Evolutionary conservation across 192 early-diverging fungal species (phyloP), one percentile per base, ranked within the genome.

Genomic region (Rhizoclosmatium sp.): DNA sequence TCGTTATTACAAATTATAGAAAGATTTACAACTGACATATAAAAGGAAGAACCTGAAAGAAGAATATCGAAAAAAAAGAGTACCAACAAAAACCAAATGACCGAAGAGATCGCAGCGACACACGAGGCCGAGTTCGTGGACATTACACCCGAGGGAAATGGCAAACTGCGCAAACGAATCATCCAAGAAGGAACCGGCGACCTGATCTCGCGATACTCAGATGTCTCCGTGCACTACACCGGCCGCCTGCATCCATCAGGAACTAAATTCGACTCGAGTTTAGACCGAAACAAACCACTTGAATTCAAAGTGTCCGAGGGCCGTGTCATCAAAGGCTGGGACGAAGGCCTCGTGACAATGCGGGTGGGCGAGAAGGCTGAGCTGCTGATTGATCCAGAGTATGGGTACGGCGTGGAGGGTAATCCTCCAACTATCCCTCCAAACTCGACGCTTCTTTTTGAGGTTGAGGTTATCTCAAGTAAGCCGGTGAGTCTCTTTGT

Each of bases 271-370:
- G 84, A 88, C 62, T 82, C 75, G 42, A 80, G 75, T 47, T 59
- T 66, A 19, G 81, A 80, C 16, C 71, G 82, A 71, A 83, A 85
- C n/a, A 76, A 81, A 45, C 91, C 93, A 2, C 84, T 96, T 46
- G 83, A 86, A 46, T 95, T 95, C 85, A 93, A 61, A 4, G 47
- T 86, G 1, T 81, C 81, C 14, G 69, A 66, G 58, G 82, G 82
- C 74, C 69, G 79, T 51, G 92, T 93, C 23, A 93, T 94, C 71
- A 59, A 86, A 40, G 93, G 91, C n/a, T 94, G 92, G 92, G 93
- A 94, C 58, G 86, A 88, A 12, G 92, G 90, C 60, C 75, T 93
- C 49, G 79, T 88, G 66, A 86, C 86, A 49, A 94, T 94, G 93
- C 75, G 81, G 58, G 76, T 87, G 16, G 91, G 90, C 45, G 93